Evolutionary conservation across 208 protist genomes (phyloP).

Genomic region (Trypanosoma congolense): DNA sequence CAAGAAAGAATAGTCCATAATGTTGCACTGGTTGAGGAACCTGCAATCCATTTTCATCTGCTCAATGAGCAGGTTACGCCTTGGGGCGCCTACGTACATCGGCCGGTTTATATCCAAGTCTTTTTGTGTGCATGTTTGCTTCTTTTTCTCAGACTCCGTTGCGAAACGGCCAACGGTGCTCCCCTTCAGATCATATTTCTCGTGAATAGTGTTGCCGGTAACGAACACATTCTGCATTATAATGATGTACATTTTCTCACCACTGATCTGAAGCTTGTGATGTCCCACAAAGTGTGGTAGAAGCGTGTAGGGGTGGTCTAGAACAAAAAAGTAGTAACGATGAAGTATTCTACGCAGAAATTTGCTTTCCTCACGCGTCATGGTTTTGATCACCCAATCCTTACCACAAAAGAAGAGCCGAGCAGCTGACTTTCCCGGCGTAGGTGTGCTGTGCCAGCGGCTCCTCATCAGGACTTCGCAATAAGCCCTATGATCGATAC

Average conservation of each 20-base stretch:
- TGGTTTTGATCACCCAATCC: slow-evolving; percentile 93
- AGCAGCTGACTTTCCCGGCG: slow-evolving; percentile 84
- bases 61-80: slow-evolving; percentile 66
- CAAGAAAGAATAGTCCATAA: slow-evolving; percentile 94
- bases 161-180: slow-evolving; percentile 88
- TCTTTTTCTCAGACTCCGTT: slow-evolving; percentile 68
- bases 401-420: slow-evolving; percentile 90
- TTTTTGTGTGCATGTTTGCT: slow-evolving; percentile 87
- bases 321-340: slow-evolving; percentile 88
- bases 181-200: slow-evolving; percentile 93
- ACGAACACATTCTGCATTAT: slow-evolving; percentile 95
- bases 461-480: slow-evolving; percentile 66
- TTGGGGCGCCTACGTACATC: slow-evolving; percentile 62
- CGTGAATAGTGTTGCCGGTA: slow-evolving; percentile 84
- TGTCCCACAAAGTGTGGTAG: slow-evolving; percentile 91
- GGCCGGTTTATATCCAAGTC: slow-evolving; percentile 86
- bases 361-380: slow-evolving; percentile 80
- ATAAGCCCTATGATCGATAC: slow-evolving; percentile 67
- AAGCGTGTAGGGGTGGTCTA: slow-evolving; percentile 85
- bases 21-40: slow-evolving; percentile 78
- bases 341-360: slow-evolving; percentile 88
- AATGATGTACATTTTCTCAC: slow-evolving; percentile 75
- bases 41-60: slow-evolving; percentile 86
- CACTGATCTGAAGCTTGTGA: slow-evolving; percentile 62
- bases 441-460: slow-evolving; percentile 84